Base-by-base conservation (phyloP, 2,329 filamentous ascomycete species). In the Clarireedia homoeocarpa region DNA sequence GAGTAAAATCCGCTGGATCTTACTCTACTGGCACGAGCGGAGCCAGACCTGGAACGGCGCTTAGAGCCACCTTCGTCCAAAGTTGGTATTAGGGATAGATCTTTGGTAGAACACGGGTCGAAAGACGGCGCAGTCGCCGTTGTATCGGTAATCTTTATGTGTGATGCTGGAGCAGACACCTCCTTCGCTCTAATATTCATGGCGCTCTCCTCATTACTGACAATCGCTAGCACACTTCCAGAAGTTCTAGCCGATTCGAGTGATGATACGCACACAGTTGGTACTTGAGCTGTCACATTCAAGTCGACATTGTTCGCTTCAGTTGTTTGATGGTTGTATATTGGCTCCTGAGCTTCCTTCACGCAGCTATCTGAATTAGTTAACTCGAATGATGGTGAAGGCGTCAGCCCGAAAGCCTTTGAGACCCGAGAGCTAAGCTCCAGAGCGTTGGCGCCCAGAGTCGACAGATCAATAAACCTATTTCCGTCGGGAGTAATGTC, bases 391-490 rank as follows among this genome's bases (percentile, higher is more conserved):
- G 55, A 60, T 7, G 47, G 17, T 9, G 54, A 58, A 24, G 58
- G 36, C n/a, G 45, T 44, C 24, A 66, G 59, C 5, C 61, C 61
- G 55, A 67, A 66, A n/a, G 56, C 62, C 54, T 62, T 63, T 30
- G 65, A 61, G 17, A 63, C 64, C 50, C 64, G 60, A 5, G 51
- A 61, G 44, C 59, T 64, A 40, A 64, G 45, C 47, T 64, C 61
- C 50, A 52, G 64, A 36, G 63, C 62, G 27, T 62, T 61, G 36
- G 55, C 54, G 5, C 61, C 59, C 7, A 66, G 52, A 24, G 45
- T 58, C 6, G 64, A 62, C 12, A 63, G 27, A 48, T 57, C 53
- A 14, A 61, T 54, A 26, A 51, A 42, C 10, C 51, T 44, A 14
- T 60, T 60, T 14, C 49, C 58, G 34, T 53, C 26, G 30, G 40